Percentiles rank a stretch among this genome's conserved stretches.
phyloP scores from a whole-genome alignment of 2,329 filamentous ascomycete species.

The Podosphaera leucotricha region DNA sequence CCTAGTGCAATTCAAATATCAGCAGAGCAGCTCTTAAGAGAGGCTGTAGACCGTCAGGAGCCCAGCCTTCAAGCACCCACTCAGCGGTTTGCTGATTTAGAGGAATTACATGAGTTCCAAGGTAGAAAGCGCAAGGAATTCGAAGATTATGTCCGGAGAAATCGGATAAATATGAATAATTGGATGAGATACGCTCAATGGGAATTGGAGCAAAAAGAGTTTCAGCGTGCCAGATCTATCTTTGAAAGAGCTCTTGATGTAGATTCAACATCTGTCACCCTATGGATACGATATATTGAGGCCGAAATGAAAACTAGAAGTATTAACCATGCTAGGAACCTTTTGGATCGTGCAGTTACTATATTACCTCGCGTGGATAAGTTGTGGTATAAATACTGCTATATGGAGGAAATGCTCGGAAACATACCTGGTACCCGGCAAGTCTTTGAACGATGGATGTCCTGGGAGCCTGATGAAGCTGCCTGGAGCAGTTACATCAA shows the following conservation, averaged over 20 bases:
- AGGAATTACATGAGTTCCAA: constrained; percentile 95
- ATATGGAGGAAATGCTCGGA: constrained; percentile 93
- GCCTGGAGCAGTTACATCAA: constrained; percentile 96
- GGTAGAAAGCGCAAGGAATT: constrained; percentile 90
- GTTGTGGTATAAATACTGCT: constrained; percentile 98
- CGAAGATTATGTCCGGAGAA: constrained; percentile 90
- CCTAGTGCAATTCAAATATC: constrained; percentile 78
- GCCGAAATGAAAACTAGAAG: constrained; percentile 87
- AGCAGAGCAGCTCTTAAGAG: constrained; percentile 86
- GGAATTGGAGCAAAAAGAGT: constrained; percentile 97
- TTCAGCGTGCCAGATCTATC: constrained; percentile 67
- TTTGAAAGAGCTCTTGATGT: constrained; percentile 91
- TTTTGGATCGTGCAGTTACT: constrained; percentile 85
- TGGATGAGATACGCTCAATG: constrained; percentile 96
- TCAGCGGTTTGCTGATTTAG: constrained; percentile 83
- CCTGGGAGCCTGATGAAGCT: constrained; percentile 89
- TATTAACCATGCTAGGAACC: constrained; percentile 88
- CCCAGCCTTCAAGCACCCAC: constrained; percentile 69
- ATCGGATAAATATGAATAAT: constrained; percentile 90
- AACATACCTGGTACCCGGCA: constrained; percentile 82
- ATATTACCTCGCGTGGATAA: constrained; percentile 82
- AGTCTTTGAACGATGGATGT: constrained; percentile 95
- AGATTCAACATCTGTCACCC: constrained; percentile 59
- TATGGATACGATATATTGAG: constrained; percentile 90
- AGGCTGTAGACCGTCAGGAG: constrained; percentile 93